Evolutionary conservation across 2,329 filamentous ascomycete species (phyloP).

Genomic region (Stagonosporopsis chrysanthemi): DNA sequence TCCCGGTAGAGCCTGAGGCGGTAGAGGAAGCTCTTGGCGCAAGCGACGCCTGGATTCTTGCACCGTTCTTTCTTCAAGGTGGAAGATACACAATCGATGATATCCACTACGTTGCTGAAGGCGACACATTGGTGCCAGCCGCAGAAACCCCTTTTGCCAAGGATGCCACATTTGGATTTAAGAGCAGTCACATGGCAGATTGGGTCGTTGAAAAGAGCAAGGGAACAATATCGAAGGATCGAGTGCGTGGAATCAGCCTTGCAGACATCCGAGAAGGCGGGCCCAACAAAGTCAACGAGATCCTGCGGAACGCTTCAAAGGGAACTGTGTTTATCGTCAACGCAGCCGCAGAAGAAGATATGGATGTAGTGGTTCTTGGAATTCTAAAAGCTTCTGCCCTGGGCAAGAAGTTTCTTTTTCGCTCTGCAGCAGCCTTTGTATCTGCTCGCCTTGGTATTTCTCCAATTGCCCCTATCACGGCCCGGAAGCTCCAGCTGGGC

Average conservation of each 20-base stretch:
- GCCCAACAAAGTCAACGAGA: constrained; percentile 51
- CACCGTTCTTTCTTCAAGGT: constrained; percentile 67
- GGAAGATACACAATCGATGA: constrained; percentile 65
- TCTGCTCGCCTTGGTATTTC: constrained; percentile 61
- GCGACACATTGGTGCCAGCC: constrained; percentile 58
- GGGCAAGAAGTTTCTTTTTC: constrained; percentile 56
- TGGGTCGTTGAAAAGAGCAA: constrained; percentile 64
- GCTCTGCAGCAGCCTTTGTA: constrained; percentile 58
- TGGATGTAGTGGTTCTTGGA: constrained; percentile 63
- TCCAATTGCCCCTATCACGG: constrained; percentile 60
- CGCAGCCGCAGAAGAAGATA: constrained; percentile 62
- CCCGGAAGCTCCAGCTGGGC: constrained; percentile 51
- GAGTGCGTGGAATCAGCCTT: constrained; percentile 56
- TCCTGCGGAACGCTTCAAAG: constrained; percentile 49
- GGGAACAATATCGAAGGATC: constrained; percentile 50
- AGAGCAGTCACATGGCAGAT: constrained; percentile 60
- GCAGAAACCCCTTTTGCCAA: constrained; percentile 64
- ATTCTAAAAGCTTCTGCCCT: constrained; percentile 52
- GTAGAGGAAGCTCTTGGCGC: constrained; percentile 59
- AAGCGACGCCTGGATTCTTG: constrained; percentile 62
- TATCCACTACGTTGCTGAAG: constrained; percentile 66
- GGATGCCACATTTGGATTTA: constrained; percentile 66
- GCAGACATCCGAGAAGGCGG: constrained; percentile 59
- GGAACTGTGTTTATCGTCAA: constrained; percentile 61
- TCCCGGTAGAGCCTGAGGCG: constrained; percentile 63